Evolutionary conservation across 2,329 filamentous ascomycete genomes (phyloP), one percentile per base, ranked within the genome.

Genomic region (Verticillium nonalfalfae): DNA sequence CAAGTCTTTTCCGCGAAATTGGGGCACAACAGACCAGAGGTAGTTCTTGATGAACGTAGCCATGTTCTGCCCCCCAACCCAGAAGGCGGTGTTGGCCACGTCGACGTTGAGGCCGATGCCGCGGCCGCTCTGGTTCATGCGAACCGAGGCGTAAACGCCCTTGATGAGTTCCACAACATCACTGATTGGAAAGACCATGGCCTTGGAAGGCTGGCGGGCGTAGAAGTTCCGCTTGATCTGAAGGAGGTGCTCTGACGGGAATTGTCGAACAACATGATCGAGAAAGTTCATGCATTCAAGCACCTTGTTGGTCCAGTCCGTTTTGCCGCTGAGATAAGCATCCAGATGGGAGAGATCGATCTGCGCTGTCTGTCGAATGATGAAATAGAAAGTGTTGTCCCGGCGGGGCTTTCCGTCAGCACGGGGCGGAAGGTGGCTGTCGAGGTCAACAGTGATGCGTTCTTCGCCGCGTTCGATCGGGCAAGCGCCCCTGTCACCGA

Each of bases 51-150:
- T 61, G 31, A 66, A 59, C n/a, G 56, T n/a, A 18, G 77, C 74
- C 4, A 84, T 59, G 1, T 69, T 70, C 56, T 77, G 74, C 1
- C 70, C 65, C 0, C 70, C 73, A 0, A 75, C 81, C 89, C 91
- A 98, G 77, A 99, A 99, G 13, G 90, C 90, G 0, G 91, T 90
- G 71, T 98, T 97, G 61, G 93, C 89, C 35, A 97, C 90, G 69
- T 99, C 94, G 11, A 96, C 86, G 68, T 97, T 98, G 71, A 99
- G 78, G 0, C 90, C 86, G 6, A 98, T 80, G 9, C 85, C 85
- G 33, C 85, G 82, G 36, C 84, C 81, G 63, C 69, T 73, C 64
- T 91, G 82, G 56, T 88, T 89, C 26, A 94, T 83, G 52, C 93
- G 86, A 59, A 97, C 87, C 0, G 93, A 93, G 10, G 92, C 87